These are phyloP conservation scores for Triticum urartu DNA, from an alignment of 176 grass and related monocot species.

Conservation along the genomic window DNA sequence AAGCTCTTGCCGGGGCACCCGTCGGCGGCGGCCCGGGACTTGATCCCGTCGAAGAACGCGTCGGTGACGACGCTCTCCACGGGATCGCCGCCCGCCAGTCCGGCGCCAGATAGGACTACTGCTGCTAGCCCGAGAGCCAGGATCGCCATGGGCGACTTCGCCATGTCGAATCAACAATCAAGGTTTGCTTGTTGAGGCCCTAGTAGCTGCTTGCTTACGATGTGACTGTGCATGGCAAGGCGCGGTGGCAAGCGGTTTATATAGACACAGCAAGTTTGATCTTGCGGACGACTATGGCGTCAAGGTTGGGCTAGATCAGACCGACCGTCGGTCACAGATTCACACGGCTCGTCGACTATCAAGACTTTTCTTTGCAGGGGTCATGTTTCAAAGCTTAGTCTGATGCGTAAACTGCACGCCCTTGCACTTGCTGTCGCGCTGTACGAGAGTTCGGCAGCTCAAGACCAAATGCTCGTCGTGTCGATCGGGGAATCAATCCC, in stretches of 20 bases:
- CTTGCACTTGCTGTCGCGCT: neutral
- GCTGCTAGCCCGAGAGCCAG: neutral
- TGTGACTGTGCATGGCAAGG: neutral
- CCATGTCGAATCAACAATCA: neutral
- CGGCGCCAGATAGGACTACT: neutral
- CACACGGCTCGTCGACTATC: neutral
- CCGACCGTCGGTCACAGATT: neutral
- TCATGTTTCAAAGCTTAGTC: too few relatives aligned
- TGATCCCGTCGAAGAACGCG: slow-evolving; percentile 55
- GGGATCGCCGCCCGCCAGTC: neutral
- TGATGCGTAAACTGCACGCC: neutral
- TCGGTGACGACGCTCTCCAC: slow-evolving; percentile 17
- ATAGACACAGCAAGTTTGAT: neutral
- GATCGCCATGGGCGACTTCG: neutral
- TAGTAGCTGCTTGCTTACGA: neutral
- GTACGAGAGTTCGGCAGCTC: neutral
- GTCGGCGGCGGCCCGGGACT: slow-evolving; percentile 2
- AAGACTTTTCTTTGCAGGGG: neutral
- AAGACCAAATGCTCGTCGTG: neutral
- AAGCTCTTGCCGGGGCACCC: slow-evolving; percentile 52
- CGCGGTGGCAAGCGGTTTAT: neutral
- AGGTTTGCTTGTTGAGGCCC: neutral
- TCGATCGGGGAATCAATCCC: neutral
- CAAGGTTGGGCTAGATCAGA: neutral
- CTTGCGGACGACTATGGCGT: neutral